phyloP scores from a whole-genome alignment of 305 asterid genomes.

The Petunia hybrid region DNA sequence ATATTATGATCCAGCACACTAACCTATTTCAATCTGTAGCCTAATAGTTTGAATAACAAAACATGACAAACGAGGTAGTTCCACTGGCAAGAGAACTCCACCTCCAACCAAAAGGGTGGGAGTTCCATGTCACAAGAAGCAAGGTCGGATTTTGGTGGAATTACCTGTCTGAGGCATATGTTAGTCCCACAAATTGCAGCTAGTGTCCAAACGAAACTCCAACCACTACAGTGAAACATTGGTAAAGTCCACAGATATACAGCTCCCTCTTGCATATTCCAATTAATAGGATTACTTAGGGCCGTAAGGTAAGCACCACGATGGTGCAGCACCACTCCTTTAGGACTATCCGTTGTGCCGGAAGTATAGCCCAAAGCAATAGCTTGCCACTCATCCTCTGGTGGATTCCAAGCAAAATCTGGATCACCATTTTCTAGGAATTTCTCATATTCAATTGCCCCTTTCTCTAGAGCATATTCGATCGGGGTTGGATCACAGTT shows the following conservation, averaged over 20 bases:
- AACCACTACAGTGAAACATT: constrained; percentile 95
- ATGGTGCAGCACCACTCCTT: constrained; percentile 94
- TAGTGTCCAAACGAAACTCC: constrained; percentile 94
- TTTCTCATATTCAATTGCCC: constrained; percentile 83
- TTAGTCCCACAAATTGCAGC: constrained; percentile 88
- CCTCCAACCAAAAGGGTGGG: too few relatives aligned
- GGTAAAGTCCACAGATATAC: constrained; percentile 94
- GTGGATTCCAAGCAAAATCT: constrained; percentile 77
- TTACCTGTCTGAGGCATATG: constrained; percentile 93
- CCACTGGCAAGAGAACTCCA: too few relatives aligned
- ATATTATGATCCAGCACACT: too few relatives aligned
- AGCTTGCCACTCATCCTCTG: constrained; percentile 95
- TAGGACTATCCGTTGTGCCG: constrained; percentile 95
- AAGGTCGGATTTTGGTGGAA: not conserved
- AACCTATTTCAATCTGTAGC: too few relatives aligned
- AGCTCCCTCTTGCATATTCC: constrained; percentile 89
- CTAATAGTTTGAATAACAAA: too few relatives aligned
- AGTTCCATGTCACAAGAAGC: too few relatives aligned
- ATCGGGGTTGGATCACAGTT: constrained; percentile 64
- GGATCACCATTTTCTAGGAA: constrained; percentile 83
- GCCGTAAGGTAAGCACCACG: constrained; percentile 97
- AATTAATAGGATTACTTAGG: constrained; percentile 61
- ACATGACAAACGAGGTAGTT: too few relatives aligned
- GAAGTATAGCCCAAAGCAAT: constrained; percentile 92
- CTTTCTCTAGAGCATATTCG: constrained; percentile 70